phyloP scores from a whole-genome alignment of 441 rosid genomes.

The Erodium moschatum region DNA sequence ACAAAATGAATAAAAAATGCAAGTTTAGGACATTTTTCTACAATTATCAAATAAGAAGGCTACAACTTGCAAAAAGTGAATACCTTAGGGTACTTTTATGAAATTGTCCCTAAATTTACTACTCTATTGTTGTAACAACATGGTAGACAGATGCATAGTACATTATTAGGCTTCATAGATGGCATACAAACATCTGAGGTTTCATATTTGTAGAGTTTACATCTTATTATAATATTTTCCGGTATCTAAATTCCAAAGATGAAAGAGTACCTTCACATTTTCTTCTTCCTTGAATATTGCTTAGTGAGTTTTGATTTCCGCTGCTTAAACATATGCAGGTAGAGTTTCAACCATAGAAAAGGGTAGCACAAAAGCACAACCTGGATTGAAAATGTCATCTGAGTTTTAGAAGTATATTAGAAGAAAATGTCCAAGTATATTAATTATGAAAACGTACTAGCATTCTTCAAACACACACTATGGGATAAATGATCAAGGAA shows the following conservation, averaged over 20 bases:
- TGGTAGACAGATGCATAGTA: not conserved
- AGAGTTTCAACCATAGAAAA: constrained; percentile 63
- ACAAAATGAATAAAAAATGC: no score
- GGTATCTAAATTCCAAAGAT: not conserved
- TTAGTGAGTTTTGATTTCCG: constrained; percentile 51
- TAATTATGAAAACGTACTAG: not conserved
- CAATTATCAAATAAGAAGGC: no score
- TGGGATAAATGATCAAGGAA: not conserved
- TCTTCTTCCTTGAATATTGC: constrained; percentile 28
- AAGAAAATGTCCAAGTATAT: not conserved
- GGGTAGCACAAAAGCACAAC: constrained; percentile 58
- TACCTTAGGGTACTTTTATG: no score
- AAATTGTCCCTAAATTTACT: not conserved
- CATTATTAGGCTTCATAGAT: not conserved
- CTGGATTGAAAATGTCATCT: constrained; percentile 31
- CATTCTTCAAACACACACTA: not conserved
- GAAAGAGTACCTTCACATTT: constrained; percentile 23
- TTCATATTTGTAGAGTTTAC: not conserved
- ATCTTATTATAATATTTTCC: not conserved
- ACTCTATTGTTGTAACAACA: not conserved
- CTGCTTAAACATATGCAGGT: constrained; percentile 61
- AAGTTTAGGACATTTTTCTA: no score
- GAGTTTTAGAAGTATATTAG: not conserved
- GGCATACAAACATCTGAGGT: not conserved
- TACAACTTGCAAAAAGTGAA: no score